A percentile compares a stretch with the other conserved stretches of the same genome.
Evolutionary conservation across 495 filamentous ascomycete species (phyloP).

Genomic region (Neurospora sp.): DNA sequence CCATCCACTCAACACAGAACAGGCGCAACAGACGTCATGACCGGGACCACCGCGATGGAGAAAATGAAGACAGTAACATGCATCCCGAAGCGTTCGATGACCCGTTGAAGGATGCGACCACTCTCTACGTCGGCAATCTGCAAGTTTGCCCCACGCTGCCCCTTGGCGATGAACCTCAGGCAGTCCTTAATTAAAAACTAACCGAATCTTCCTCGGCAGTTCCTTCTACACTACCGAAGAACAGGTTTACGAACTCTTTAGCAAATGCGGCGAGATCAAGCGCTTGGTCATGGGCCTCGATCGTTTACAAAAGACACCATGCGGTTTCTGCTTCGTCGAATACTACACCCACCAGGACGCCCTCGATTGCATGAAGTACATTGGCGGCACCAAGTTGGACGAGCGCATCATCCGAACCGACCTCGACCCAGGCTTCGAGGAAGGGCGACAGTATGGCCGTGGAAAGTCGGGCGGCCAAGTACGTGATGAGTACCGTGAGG

Average conservation of each 20-base stretch:
- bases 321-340: constrained; percentile 98
- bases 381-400: constrained; percentile 97
- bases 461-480: constrained; percentile 95
- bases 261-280: constrained; percentile 97
- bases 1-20: constrained; percentile 40
- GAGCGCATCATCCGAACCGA: constrained; percentile 96
- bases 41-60: constrained; percentile 48
- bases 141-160: constrained; percentile 32
- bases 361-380: constrained; percentile 94
- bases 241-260: constrained; percentile 95
- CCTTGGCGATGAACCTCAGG: neutral
- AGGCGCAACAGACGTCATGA: constrained; percentile 46
- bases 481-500: constrained; percentile 92
- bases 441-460: constrained; percentile 85
- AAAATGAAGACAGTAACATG: constrained; percentile 31
- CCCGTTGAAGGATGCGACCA: constrained; percentile 76
- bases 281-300: constrained; percentile 97
- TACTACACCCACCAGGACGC: constrained; percentile 97
- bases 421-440: constrained; percentile 88
- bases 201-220: constrained; percentile 31
- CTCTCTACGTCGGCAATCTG: constrained; percentile 96
- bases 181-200: neutral
- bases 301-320: constrained; percentile 92
- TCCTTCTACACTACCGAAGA: constrained; percentile 99
- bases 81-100: constrained; percentile 52